Evolutionary conservation across 176 grass and related monocot species (phyloP).

Genomic region (Saccharum spontaneum): DNA sequence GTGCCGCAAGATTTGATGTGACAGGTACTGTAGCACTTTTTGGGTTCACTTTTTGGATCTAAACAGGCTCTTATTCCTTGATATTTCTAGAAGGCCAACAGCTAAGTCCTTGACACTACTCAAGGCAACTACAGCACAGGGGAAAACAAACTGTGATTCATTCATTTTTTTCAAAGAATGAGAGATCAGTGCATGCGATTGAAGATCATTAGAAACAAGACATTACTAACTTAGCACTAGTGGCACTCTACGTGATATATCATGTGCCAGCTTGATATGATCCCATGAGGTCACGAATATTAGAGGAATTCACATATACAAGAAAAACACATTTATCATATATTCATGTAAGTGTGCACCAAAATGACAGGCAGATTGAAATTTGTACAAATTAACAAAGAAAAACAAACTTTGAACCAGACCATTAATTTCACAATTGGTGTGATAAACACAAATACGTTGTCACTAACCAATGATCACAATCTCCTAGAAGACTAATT

Average conservation of each 20-base stretch:
- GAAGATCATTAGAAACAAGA: no score
- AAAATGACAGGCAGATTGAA: background rate
- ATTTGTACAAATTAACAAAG: background rate
- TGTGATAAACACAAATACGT: background rate
- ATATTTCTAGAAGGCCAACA: background rate
- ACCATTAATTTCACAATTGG: background rate
- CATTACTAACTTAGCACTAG: background rate
- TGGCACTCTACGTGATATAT: background rate
- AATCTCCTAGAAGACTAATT: background rate
- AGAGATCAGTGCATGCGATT: no score
- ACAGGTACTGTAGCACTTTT: no score
- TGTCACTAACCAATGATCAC: background rate
- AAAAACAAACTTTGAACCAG: background rate
- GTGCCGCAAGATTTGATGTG: no score
- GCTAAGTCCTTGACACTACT: background rate
- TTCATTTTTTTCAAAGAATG: no score
- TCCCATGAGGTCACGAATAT: background rate
- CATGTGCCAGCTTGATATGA: background rate
- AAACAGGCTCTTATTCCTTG: no score
- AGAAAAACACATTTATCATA: background rate
- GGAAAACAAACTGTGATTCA: background rate
- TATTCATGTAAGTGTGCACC: background rate
- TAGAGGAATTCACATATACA: background rate
- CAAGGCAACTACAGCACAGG: background rate
- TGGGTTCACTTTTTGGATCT: no score